A percentile compares a stretch with the other conserved stretches of the same genome.
Conservation (phyloP, 345 rosid genomes). For the Gossypium mustelinum region DNA sequence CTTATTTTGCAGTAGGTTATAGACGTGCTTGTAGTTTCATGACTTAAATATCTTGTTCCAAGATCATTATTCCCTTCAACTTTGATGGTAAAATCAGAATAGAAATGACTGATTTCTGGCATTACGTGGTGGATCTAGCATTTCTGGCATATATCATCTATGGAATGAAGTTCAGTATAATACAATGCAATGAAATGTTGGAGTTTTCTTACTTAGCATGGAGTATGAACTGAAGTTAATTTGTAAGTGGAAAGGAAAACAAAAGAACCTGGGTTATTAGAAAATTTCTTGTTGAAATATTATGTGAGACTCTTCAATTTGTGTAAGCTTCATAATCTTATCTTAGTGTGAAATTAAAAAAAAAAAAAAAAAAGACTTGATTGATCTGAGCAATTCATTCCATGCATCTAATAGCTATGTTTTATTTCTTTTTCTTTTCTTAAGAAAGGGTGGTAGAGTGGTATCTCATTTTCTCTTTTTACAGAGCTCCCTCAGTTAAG, state of each 20-base stretch:
- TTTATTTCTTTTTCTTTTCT: not conserved
- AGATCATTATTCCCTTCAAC: not conserved
- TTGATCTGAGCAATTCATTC: not conserved
- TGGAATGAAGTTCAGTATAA: not conserved
- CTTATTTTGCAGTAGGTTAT: not conserved
- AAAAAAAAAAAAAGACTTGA: not conserved
- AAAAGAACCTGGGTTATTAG: not conserved
- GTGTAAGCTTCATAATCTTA: too few relatives aligned
- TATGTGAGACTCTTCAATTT: not conserved
- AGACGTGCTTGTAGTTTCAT: not conserved
- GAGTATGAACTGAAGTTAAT: not conserved
- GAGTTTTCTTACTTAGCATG: not conserved
- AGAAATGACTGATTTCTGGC: constrained; percentile 2
- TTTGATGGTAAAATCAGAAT: constrained; percentile 3
- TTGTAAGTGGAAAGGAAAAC: not conserved
- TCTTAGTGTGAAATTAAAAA: constrained; percentile 1
- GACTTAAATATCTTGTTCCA: not conserved
- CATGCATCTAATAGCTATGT: not conserved
- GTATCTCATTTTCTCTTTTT: constrained; percentile 19
- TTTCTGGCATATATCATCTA: constrained; percentile 3
- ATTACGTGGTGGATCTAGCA: not conserved
- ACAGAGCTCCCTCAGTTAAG: constrained; percentile 84
- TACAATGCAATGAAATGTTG: not conserved
- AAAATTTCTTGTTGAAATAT: not conserved
- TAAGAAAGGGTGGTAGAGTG: constrained; percentile 16